Evolutionary conservation across 1,284 basidiomycete species (phyloP), one percentile per base, ranked within the genome.

Genomic region (Leccinum fallax): DNA sequence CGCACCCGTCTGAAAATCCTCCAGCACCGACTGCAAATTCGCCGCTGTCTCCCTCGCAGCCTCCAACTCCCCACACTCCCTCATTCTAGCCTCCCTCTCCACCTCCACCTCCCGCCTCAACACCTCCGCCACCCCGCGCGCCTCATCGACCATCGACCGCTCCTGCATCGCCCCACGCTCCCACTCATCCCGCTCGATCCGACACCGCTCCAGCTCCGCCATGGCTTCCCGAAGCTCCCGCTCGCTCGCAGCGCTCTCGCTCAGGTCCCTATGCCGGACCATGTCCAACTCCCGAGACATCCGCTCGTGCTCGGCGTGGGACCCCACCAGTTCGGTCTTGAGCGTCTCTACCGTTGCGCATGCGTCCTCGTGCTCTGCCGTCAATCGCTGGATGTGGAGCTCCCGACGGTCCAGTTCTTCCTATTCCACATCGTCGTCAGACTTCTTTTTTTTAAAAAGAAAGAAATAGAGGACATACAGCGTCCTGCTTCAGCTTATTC

Each of bases 371-470:
- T 90, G 92, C 69, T 94, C 87, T 1, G 83, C 83, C 3, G 85
- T 88, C 16, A 97, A 78, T 64, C 88, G 85, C 62, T 89, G 88
- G 43, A 97, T 85, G 51, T 89, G 82, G 66, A 91, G 88, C 74
- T 95, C 94, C 65, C 93, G 84, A 66, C 94, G 83, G 80, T 97
- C 95, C 48, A 98, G 88, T 83, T 97, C 95, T 88, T 97, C 95
- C 95, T 97, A 80, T 48, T 48, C 46, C 46, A 21, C 3, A 48
- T 21, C 46, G 46, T 48, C 46, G 11, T 48, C 4, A 48, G 6
- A 48, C 19, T 11, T 19, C 11, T 46, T 46, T 46, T 38, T 7
- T 32, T 32, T 1, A 15, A 11, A 32, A 26, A 19, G 28, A n/a
- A 26, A 10, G 19, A 48, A 7, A 52, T 8, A 19, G 30, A 13